Evolutionary conservation across 441 rosid genomes (phyloP).

Genomic region (Rhodomyrtus psidioides): DNA sequence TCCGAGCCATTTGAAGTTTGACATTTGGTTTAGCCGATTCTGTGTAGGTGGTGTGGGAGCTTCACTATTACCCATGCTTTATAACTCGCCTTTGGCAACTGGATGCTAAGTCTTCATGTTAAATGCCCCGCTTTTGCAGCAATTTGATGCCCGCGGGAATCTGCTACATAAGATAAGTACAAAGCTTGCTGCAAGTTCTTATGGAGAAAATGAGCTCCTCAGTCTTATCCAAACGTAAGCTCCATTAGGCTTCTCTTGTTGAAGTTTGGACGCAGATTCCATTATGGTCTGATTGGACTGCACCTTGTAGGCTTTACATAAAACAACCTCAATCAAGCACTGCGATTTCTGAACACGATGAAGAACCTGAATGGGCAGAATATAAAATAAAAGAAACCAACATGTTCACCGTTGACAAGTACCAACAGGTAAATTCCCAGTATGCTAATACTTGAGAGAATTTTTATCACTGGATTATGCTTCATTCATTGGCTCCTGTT

Average conservation of each 20-base stretch:
- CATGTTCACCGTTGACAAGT: constrained; percentile 84
- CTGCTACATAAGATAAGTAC: constrained; percentile 66
- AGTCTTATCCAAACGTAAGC: constrained; percentile 92
- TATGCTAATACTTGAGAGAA: background rate
- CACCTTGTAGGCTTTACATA: constrained; percentile 56
- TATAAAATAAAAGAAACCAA: constrained; percentile 89
- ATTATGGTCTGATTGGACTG: background rate
- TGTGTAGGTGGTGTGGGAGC: background rate
- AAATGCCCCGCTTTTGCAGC: constrained; percentile 33
- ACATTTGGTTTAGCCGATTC: background rate
- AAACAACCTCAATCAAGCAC: constrained; percentile 57
- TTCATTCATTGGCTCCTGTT: constrained; percentile 13
- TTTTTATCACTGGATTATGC: background rate
- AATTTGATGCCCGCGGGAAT: constrained; percentile 69
- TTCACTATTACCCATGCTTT: background rate
- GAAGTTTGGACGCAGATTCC: background rate
- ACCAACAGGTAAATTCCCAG: constrained; percentile 66
- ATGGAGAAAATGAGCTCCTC: constrained; percentile 81
- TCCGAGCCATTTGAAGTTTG: background rate
- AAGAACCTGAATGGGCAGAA: constrained; percentile 82
- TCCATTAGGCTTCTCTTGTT: background rate
- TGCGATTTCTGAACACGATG: constrained; percentile 42
- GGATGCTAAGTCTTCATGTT: background rate
- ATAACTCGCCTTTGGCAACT: background rate
- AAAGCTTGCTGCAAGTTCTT: constrained; percentile 59